Base-by-base conservation (phyloP, 2,329 filamentous ascomycete genomes). In the Fusarium brachygibbosum region DNA sequence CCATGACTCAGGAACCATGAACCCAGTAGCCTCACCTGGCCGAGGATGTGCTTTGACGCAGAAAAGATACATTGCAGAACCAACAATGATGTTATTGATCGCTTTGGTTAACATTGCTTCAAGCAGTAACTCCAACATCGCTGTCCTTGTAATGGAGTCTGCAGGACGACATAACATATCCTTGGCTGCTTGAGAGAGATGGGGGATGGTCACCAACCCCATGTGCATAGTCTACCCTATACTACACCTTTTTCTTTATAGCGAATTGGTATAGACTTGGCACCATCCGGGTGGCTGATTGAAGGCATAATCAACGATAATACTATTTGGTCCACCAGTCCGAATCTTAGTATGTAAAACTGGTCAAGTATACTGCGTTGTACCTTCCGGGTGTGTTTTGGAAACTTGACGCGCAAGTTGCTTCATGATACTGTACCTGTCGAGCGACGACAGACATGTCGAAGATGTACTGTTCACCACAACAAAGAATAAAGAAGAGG, bases 1-100 rank as follows among this genome's bases (percentile, higher is more conserved):
- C 34, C 62, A 55, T 66, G 63, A 66, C 44, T 66, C 63, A 54
- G 12, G n/a, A 61, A 14, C 63, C 37, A 58, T 65, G 53, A 48
- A 65, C 62, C 53, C 45, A 52, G 53, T n/a, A 34, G 6, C 32
- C 6, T 29, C 41, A 37, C 29, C n/a, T 17, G 31, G 41, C 23
- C n/a, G 29, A 63, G 28, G n/a, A 28, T 56, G 46, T 63, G 59
- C 58, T 56, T 63, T 63, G 59, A 63, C 59, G 34, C 19, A 46
- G n/a, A 45, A 38, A 41, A 11, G n/a, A 23, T 32, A 34, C 7
- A 34, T 32, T 17, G 10, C 35, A 45, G 21, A 34, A 31, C 40
- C 58, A 21, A 17, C 8, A 21, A 34, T 31, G 13, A 11, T 16
- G 37, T 19, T 35, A n/a, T 19, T 41, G 28, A 34, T 17, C 17